These are phyloP conservation scores for Fusarium sp. DNA, from an alignment of 2,329 filamentous ascomycete species.

Conservation along the genomic window DNA sequence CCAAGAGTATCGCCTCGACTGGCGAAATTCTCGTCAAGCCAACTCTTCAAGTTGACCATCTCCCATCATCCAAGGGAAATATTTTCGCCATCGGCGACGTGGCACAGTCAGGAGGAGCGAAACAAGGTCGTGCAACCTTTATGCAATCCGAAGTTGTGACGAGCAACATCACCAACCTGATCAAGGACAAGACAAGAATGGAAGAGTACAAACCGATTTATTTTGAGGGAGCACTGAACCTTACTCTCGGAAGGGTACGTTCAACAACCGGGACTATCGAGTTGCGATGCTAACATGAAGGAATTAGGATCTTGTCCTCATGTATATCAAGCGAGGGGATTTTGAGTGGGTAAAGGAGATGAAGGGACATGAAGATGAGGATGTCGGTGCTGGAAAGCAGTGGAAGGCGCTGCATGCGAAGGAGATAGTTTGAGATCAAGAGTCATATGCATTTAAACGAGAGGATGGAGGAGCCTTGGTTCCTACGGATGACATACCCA, in stretches of 20 bases:
- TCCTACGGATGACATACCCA: too few relatives aligned
- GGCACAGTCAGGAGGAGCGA: slow-evolving; percentile 19
- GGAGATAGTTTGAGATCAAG: background rate
- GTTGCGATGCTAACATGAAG: background rate
- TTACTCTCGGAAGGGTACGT: slow-evolving; percentile 26
- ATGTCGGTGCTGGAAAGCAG: slow-evolving; percentile 9
- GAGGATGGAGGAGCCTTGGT: too few relatives aligned
- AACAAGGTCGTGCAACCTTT: slow-evolving; percentile 23
- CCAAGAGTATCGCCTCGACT: slow-evolving; percentile 3
- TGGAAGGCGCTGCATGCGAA: slow-evolving; percentile 8
- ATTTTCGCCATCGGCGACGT: slow-evolving; percentile 27
- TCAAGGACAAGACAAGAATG: background rate
- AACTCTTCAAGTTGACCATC: slow-evolving; percentile 12
- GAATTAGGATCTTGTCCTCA: background rate
- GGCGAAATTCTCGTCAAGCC: slow-evolving; percentile 17
- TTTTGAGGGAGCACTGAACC: slow-evolving; percentile 13
- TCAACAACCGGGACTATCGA: rapidly evolving
- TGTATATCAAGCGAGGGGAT: slow-evolving; percentile 12
- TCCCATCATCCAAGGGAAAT: background rate
- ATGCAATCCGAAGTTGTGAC: slow-evolving; percentile 18
- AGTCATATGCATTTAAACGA: too few relatives aligned
- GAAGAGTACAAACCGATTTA: slow-evolving; percentile 1
- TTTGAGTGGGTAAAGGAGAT: slow-evolving; percentile 9
- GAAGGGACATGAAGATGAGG: background rate
- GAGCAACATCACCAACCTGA: slow-evolving; percentile 7